A percentile compares a stretch with the other conserved stretches of the same genome.
These are phyloP conservation scores for Apiotrichum siamense DNA, from an alignment of 1,284 basidiomycete genomes.

Conservation along the genomic window DNA sequence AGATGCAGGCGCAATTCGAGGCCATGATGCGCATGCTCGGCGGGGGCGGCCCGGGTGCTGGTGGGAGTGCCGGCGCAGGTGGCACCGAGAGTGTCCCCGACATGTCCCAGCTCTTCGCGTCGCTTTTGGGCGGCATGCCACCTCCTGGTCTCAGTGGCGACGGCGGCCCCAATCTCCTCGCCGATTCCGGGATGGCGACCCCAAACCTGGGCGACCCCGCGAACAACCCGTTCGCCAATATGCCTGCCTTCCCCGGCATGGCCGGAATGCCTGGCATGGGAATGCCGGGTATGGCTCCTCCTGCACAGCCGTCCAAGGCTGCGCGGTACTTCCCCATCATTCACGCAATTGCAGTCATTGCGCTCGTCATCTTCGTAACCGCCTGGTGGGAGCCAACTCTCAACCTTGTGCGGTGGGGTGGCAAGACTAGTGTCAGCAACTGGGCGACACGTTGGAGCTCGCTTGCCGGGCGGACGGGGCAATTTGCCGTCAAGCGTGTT, in stretches of 20 bases:
- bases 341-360: slow-evolving; percentile 34
- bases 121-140: slow-evolving; percentile 18
- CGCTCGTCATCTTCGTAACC: slow-evolving; percentile 35
- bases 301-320: slow-evolving; percentile 10
- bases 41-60: slow-evolving; percentile 11
- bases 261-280: slow-evolving; percentile 14
- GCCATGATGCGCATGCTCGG: slow-evolving; percentile 38
- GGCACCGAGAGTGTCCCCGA: slow-evolving; percentile 24
- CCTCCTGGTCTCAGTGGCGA: neutral
- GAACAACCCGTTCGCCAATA: slow-evolving; percentile 4
- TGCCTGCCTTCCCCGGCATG: slow-evolving; percentile 18
- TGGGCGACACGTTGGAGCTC: slow-evolving; percentile 15
- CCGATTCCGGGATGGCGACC: neutral
- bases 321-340: slow-evolving; percentile 38
- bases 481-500: slow-evolving; percentile 1
- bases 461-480: slow-evolving; percentile 4
- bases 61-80: slow-evolving; percentile 13
- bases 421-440: slow-evolving; percentile 2
- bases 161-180: neutral
- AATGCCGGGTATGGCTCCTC: slow-evolving; percentile 2
- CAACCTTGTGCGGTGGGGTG: slow-evolving; percentile 7
- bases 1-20: slow-evolving; percentile 33
- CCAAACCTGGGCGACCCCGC: neutral
- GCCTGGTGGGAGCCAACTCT: slow-evolving; percentile 46
- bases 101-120: slow-evolving; percentile 27